Base-by-base conservation (phyloP, 2,329 filamentous ascomycete species). In the Arthrinium puccinioides region DNA sequence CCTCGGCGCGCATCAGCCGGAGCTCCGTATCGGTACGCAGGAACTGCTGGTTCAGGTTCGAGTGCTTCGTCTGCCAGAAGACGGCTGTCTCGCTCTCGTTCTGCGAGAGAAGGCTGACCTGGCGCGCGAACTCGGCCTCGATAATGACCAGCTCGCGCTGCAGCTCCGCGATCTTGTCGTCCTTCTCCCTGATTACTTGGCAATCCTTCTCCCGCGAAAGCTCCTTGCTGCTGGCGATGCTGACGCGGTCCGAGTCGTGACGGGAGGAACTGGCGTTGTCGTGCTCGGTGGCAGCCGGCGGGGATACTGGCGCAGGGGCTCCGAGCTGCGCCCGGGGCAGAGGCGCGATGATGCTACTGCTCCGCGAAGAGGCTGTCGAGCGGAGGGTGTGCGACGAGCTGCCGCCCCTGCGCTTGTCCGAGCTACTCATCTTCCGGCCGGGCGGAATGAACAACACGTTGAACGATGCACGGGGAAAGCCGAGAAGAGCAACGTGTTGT, bases 41-140 rank as follows among this genome's bases (percentile, higher is more conserved):
- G 43, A 68, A 70, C 47, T 70, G 69, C 56, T 71, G 67, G 52
- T 76, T 67, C 30, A 77, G 54, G 21, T 54, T 56, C 40, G 65
- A 66, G 55, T 76, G 68, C 49, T 74, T 76, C 30, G 64, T 55
- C 56, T 79, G 74, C 73, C 76, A 79, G 51, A 72, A 76, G 11
- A 64, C 64, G 4, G 72, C 63, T 34, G 66, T 69, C 53, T 77
- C 72, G 56, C 64, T 69, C 59, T 79, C 74, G 51, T 66, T 64
- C 52, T 66, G 62, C 48, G 64, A 68, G 14, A 77, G 63, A 45
- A 61, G 63, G 50, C 74, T 70, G 14, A 79, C 63, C 50, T 76
- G 66, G 24, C 63, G 63, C 37, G 61, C 57, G 51, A 79, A 77
- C 50, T 76, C 72, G 38, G 53, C 52, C 51, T 75, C 69, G 66